Evolutionary conservation across 495 filamentous ascomycete species (phyloP), one percentile per base, ranked within the genome.

Genomic region (Penicillium desertorum): DNA sequence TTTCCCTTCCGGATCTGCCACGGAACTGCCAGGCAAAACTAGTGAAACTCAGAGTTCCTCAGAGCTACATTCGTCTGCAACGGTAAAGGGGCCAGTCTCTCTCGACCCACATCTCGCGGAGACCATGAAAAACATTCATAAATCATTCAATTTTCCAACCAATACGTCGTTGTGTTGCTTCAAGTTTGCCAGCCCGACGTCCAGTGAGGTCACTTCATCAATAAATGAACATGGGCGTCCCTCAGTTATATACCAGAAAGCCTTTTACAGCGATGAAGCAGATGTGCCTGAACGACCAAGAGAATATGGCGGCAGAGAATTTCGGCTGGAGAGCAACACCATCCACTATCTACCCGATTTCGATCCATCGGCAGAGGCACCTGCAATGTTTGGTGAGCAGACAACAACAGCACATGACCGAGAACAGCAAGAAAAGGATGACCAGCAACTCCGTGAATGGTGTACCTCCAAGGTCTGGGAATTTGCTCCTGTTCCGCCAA

Each of bases 231-330:
- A 70, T 54, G 73, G 66, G 17, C 68, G 75, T 11, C 79, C 80
- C 59, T 72, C 78, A 43, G 78, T 89, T 22, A 80, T 96, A 45
- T 95, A 97, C 60, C 89, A 90, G 66, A 88, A 92, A 64, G 86
- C 92, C 16, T 92, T 87, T 62, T 98, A 96, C 64, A 88, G 91
- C 58, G 78, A 90, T n/a, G 89, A 93, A 51, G 78, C 72, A 52
- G 94, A 98, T 73, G 89, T 96, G 4, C 95, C 95, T 8, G 81
- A 88, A 36, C 82, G 85, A 49, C 68, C 81, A 11, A 80, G 90
- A 46, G 90, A 96, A 72, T 98, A 96, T 70, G 95, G 88, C 9
- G 93, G 93, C 17, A 84, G 83, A 61, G 91, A 96, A 61, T 97
- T 95, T 68, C 88, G 83, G 47, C 69, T 97, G 2, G 84, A 83